Evolutionary conservation across 768 basidiomycete species (phyloP), one percentile per base, ranked within the genome.

Genomic region (Kwoniella dejecticola): DNA sequence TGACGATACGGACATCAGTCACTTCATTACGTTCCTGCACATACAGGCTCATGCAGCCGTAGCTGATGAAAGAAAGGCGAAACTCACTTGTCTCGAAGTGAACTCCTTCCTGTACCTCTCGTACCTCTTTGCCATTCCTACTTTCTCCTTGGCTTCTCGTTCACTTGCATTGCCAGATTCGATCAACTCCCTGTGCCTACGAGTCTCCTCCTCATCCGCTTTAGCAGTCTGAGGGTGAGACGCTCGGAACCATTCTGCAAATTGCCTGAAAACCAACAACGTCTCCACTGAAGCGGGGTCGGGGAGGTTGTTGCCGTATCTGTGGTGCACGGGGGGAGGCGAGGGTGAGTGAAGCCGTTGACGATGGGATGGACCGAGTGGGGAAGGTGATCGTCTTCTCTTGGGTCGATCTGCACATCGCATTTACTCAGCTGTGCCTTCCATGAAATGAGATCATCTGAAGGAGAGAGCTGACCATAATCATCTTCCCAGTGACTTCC

Each of bases 41-140:
- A n/a, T n/a, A n/a, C n/a, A n/a, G n/a, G n/a, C n/a, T n/a, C n/a
- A n/a, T n/a, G n/a, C n/a, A n/a, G n/a, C n/a, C n/a, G n/a, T n/a
- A n/a, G n/a, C n/a, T n/a, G n/a, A n/a, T n/a, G n/a, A n/a, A 33
- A 8, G 27, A 17, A 12, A 54, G 4, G 46, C 13, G 8, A 17
- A 17, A 83, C 88, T 82, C 74, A 94, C 93, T 88, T 96, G 93
- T 61, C 85, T 84, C 46, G 87, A 87, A 57, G 87, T 83, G 76
- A 93, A 94, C 53, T 89, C 88, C 80, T 92, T 93, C 81, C 92
- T 91, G 78, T 96, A 95, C 74, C 90, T 90, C 79, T 95, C 91
- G 87, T 92, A 96, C 49, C 86, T 85, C 62, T 74, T 74, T 17
- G 63, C 71, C 71, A 78, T 75, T 4, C 71, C 74, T 12, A 70